Conservation (phyloP, 805 yeast genomes). For the Starmerella floris region DNA sequence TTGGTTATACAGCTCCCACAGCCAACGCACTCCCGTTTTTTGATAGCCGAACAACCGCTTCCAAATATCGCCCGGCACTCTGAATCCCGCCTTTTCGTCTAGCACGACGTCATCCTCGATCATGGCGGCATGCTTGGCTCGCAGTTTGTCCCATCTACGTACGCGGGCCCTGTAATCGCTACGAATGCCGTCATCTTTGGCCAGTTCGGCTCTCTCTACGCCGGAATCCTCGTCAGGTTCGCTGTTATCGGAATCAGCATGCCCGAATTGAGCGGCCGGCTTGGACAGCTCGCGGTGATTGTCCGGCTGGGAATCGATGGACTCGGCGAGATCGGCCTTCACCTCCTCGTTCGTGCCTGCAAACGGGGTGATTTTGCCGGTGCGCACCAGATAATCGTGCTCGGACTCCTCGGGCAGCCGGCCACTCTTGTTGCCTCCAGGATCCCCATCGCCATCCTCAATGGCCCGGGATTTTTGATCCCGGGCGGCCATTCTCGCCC, state of each 20-base stretch:
- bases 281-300: conserved; percentile 14
- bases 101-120: conserved; percentile 28
- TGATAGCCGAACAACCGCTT: conserved; percentile 83
- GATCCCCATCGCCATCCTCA: conserved; percentile 1
- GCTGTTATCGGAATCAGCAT: conserved; percentile 3
- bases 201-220: conserved; percentile 18
- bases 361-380: conserved; percentile 90
- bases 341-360: conserved; percentile 31
- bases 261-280: conserved; percentile 8
- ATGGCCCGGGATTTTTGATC: conserved; percentile 10
- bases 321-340: conserved; percentile 23
- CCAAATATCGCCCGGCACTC: conserved; percentile 81
- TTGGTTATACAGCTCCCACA: conserved; percentile 84
- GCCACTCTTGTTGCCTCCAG: background rate
- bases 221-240: conserved; percentile 8
- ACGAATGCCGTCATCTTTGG: conserved; percentile 74
- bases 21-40: conserved; percentile 94
- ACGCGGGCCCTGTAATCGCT: conserved; percentile 34
- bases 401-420: conserved; percentile 56
- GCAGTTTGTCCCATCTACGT: conserved; percentile 34
- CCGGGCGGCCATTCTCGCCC: conserved; percentile 32
- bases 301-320: conserved; percentile 21
- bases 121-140: conserved; percentile 28
- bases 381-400: conserved; percentile 67
- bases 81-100: conserved; percentile 42